Evolutionary conservation across 164 flowering plant species (phyloP), one percentile per base, ranked within the genome.

Genomic region (Annona cherimola): DNA sequence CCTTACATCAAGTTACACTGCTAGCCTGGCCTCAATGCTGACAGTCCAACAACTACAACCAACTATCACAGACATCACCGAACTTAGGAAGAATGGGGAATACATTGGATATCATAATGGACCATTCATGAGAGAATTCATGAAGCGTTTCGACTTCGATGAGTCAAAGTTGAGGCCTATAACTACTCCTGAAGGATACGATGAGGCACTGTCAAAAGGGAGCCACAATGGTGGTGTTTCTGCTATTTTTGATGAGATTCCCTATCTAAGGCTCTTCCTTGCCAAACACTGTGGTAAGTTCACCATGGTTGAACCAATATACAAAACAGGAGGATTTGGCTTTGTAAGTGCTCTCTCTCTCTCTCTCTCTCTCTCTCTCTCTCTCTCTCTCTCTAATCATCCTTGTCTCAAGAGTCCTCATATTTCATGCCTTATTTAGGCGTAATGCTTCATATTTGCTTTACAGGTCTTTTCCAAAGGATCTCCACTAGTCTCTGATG

Each of bases 1-100:
- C 1, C 71, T 89, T 1, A 81, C 73, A 1, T 77, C 80, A 2
- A 83, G 83, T 61, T 89, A 87, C 73, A 82, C 86, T 0, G 90
- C 90, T 14, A 89, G 86, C 50, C 80, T 88, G 39, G 74, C 89
- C 4, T 85, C 90, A 1, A 79, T 80, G 71, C 45, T 88, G 8
- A 86, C 88, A 1, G 83, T 86, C 2, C 77, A 76, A 60, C 76
- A 74, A 61, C 84, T 86, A 8, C 77, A 74, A 50, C 88, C 91
- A 0, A 46, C 81, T 0, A 69, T 83, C 0, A 81, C 80, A 0
- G 79, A 79, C 26, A 45, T 89, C 2, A 19, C 75, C 3, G 70
- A 81, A 6, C 81, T 87, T 1, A 67, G 75, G 7, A 74, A 63
- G 19, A 75, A 59, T 8, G 76, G 82, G 0, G 81, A 80, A 1